Conservation (phyloP, 2,329 filamentous ascomycete species). For the Trichoderma oligosporum region DNA sequence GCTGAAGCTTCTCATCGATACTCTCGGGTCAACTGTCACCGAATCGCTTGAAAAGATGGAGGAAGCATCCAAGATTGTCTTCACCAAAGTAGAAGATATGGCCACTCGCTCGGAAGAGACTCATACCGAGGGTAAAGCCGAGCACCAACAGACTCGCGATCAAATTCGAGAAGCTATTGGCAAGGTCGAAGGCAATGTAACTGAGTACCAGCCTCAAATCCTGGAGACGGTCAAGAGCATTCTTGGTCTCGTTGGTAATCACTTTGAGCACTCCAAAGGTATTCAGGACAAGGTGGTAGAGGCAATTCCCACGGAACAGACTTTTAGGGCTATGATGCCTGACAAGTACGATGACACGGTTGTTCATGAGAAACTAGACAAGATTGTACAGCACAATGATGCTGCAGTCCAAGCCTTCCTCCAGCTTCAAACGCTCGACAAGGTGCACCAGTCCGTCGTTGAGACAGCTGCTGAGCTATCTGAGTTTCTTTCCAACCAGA, state of each 20-base stretch:
- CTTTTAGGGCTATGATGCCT: slow-evolving; percentile 50
- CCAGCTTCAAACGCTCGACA: slow-evolving; percentile 78
- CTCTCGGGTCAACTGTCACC: slow-evolving; percentile 73
- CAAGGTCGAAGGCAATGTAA: slow-evolving; percentile 70
- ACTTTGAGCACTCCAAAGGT: slow-evolving; percentile 80
- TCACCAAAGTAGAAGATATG: slow-evolving; percentile 76
- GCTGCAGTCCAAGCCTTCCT: slow-evolving; percentile 65
- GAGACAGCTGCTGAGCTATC: slow-evolving; percentile 80
- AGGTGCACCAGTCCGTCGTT: slow-evolving; percentile 84
- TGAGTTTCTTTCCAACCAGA: slow-evolving; percentile 74
- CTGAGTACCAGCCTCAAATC: slow-evolving; percentile 83
- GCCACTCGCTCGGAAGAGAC: slow-evolving; percentile 71
- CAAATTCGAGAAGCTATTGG: slow-evolving; percentile 72
- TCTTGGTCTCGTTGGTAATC: slow-evolving; percentile 74
- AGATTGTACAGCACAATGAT: slow-evolving; percentile 59
- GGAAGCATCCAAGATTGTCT: slow-evolving; percentile 82
- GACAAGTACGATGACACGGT: slow-evolving; percentile 57
- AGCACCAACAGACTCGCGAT: slow-evolving; percentile 79
- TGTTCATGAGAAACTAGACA: slow-evolving; percentile 40
- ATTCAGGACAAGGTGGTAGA: slow-evolving; percentile 60
- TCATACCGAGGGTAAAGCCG: slow-evolving; percentile 67
- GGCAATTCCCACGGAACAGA: slow-evolving; percentile 52
- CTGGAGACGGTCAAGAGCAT: slow-evolving; percentile 82
- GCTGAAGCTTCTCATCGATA: slow-evolving; percentile 79
- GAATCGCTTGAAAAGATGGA: slow-evolving; percentile 84